Evolutionary conservation across 2,329 filamentous ascomycete species (phyloP).

Genomic region (Ceratocystis cubensis): DNA sequence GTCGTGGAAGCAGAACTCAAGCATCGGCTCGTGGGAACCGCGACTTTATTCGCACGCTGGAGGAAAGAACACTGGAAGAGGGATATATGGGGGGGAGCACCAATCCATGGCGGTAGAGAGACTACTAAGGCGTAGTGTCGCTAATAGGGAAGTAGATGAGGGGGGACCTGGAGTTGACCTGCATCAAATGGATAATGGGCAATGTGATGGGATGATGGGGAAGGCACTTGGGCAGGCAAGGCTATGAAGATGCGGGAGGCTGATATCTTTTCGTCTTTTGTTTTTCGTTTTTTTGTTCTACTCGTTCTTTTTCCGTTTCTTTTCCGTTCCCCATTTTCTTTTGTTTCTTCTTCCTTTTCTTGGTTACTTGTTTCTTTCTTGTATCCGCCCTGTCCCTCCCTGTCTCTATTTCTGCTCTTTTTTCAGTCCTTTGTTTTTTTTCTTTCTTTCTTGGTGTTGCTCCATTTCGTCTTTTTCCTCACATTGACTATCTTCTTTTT

Average conservation of each 20-base stretch:
- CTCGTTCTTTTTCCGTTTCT: conserved; percentile 10
- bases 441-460: not conserved
- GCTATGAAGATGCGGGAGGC: conserved; percentile 5
- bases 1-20: conserved; percentile 63
- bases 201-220: not conserved
- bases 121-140: not conserved
- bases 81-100: conserved; percentile 56
- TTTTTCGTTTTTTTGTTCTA: conserved; percentile 3
- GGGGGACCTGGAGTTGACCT: not conserved
- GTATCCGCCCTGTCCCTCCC: not conserved
- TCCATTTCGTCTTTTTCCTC: conserved; percentile 4
- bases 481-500: not conserved
- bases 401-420: not conserved
- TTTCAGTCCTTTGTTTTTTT: conserved; percentile 8
- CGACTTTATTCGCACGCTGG: conserved; percentile 88
- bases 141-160: not conserved
- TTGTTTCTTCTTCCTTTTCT: conserved; percentile 11
- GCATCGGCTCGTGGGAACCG: conserved; percentile 51
- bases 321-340: not conserved
- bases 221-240: not conserved
- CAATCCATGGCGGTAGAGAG: conserved; percentile 15
- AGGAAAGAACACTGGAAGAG: conserved; percentile 88
- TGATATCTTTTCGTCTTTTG: conserved; percentile 9
- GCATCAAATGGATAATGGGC: not conserved
- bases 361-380: conserved; percentile 4